A percentile compares a stretch with the other conserved stretches of the same genome.
These are phyloP conservation scores for Fomitopsis palustris DNA, from an alignment of 1,284 basidiomycete genomes.

Conservation along the genomic window DNA sequence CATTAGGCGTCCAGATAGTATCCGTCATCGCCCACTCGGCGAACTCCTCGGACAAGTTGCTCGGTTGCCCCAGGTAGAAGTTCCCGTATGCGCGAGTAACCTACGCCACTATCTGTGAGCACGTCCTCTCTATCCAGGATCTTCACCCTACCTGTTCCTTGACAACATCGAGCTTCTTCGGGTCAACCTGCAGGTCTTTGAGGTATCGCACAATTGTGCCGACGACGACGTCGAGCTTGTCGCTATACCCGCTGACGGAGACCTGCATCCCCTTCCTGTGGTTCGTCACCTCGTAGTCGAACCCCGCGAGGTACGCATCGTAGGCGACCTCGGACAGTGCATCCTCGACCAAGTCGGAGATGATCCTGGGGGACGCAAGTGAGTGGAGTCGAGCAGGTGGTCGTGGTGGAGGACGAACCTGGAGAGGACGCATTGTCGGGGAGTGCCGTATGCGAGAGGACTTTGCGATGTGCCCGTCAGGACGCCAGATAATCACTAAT, in stretches of 20 bases:
- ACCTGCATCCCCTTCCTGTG: conserved; percentile 39
- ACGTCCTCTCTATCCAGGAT: neutral
- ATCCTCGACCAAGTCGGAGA: conserved; percentile 30
- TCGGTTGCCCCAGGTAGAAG: conserved; percentile 29
- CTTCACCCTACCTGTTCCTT: conserved; percentile 23
- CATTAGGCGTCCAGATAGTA: conserved; percentile 23
- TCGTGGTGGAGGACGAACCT: conserved; percentile 13
- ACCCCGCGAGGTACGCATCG: conserved; percentile 64
- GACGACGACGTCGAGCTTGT: conserved; percentile 57
- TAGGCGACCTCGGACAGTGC: conserved; percentile 41
- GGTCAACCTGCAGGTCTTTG: conserved; percentile 14
- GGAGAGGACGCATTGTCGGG: conserved; percentile 24
- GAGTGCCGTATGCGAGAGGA: conserved; percentile 22
- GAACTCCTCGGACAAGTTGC: conserved; percentile 20
- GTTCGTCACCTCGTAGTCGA: conserved; percentile 49
- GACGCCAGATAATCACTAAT: neutral
- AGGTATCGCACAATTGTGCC: conserved; percentile 29
- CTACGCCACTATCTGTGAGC: conserved; percentile 10
- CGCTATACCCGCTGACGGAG: conserved; percentile 60
- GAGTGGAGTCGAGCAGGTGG: conserved; percentile 24
- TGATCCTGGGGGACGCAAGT: conserved; percentile 37
- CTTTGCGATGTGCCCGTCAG: conserved; percentile 8
- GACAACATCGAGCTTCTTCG: conserved; percentile 23
- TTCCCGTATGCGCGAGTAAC: conserved; percentile 24
- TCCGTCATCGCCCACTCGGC: conserved; percentile 18